Base-by-base conservation (phyloP, 225 moss, liverwort and hornwort species). In the Thuidium tamariscinum region DNA sequence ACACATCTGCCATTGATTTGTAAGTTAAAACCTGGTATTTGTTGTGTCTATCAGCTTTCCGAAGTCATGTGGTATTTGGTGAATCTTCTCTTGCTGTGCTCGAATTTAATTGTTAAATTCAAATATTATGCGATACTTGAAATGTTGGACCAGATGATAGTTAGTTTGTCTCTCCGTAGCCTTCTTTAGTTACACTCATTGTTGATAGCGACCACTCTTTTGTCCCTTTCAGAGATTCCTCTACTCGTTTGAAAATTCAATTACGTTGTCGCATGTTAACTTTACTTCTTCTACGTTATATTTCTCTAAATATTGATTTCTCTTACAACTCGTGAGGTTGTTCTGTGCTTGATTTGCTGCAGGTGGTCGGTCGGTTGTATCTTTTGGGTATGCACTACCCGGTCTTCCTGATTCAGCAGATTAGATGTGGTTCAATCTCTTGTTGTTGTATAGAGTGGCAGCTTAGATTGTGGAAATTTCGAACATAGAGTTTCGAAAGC, bases 301-400 rank as follows among this genome's bases (percentile, higher is more conserved):
- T 48, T 60, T 85, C 62, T 76, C 41, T 39, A 63, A 52, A 52
- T 88, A 70, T 71, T 3, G 34, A 70, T 87, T 88, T 75, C 17
- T 46, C 6, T 37, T 79, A 82, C 29, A 79, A 64, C 78, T 89
- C 72, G 60, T 34, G 74, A 78, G 49, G 87, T 52, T 90, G 84
- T 88, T 71, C 82, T 59, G 59, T 87, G 87, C 65, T 67, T 92
- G 73, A n/a, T 88, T 42, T 89, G 81, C 74, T 67, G 80, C 96
- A 97, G 97, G 89, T 97, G 97, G 97, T 95, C 97, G 36, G 92
- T 97, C 70, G 97, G 97, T 71, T 97, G 97, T 88, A 96, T 97
- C 78, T 97, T 97, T 86, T 94, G 97, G 97, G 97, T 97, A 88
- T 92, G 96, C 94, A 93, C 16, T 59, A 71, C 55, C 74, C 75